Evolutionary conservation across 2,329 filamentous ascomycete genomes (phyloP).

Genomic region (Lachnellula arida): DNA sequence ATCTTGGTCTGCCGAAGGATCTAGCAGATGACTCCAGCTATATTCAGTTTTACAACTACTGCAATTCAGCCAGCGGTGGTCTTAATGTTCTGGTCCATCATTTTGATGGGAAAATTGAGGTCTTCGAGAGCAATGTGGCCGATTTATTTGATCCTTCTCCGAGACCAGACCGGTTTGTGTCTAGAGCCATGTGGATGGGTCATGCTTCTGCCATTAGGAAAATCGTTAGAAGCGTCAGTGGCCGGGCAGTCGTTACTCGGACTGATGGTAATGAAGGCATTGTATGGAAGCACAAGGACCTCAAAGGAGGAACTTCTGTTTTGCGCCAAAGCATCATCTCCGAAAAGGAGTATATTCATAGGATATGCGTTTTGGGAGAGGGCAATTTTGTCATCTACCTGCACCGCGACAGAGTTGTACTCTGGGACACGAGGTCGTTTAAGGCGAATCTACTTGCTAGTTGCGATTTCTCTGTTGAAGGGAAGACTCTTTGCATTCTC

Average conservation of each 20-base stretch:
- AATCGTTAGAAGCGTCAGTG: conserved; percentile 79
- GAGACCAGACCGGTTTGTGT: conserved; percentile 52
- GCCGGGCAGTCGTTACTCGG: conserved; percentile 73
- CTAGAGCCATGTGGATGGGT: conserved; percentile 72
- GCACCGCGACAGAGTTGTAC: conserved; percentile 61
- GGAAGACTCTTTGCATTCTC: conserved; percentile 75
- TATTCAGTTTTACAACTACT: conserved; percentile 70
- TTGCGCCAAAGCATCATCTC: conserved; percentile 64
- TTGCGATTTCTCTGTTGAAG: conserved; percentile 53
- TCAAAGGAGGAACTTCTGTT: conserved; percentile 49
- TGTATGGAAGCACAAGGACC: conserved; percentile 69
- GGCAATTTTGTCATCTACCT: conserved; percentile 79
- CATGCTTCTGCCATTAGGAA: conserved; percentile 78
- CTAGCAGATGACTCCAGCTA: conserved; percentile 37
- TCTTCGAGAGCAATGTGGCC: conserved; percentile 74
- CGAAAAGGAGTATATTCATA: conserved; percentile 67
- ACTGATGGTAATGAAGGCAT: conserved; percentile 75
- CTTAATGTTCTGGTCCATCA: conserved; percentile 75
- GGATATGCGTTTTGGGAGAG: conserved; percentile 72
- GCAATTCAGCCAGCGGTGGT: conserved; percentile 57
- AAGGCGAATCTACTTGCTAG: conserved; percentile 55
- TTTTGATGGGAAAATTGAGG: conserved; percentile 79
- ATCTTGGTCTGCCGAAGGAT: conserved; percentile 38
- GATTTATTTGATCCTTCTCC: conserved; percentile 72
- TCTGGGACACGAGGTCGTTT: conserved; percentile 72